Evolutionary conservation across 768 basidiomycete species (phyloP).

Genomic region (Pisolithus tinctorius): DNA sequence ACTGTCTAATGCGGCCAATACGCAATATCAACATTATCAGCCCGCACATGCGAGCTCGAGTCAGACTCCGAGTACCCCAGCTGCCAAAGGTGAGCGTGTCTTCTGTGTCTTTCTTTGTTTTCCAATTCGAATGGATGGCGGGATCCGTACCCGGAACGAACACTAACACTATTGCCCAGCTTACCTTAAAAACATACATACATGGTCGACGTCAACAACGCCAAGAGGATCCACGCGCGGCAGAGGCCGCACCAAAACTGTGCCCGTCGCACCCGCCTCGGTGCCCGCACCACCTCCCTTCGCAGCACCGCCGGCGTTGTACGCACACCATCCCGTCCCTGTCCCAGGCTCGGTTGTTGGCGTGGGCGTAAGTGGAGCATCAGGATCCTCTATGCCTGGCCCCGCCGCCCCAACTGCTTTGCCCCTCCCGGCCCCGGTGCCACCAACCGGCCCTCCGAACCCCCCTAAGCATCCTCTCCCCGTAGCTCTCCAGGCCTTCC

Average conservation of each 20-base stretch:
- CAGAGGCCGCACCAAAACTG: constrained; percentile 31
- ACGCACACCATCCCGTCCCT: constrained; percentile 28
- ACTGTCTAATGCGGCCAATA: constrained; percentile 33
- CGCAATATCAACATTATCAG: constrained; percentile 30
- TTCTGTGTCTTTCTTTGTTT: background rate
- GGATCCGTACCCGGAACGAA: too few species aligned
- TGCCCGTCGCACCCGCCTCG: constrained; percentile 32
- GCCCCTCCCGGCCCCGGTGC: constrained; percentile 6
- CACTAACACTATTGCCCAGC: constrained; percentile 23
- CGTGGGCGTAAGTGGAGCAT: too few species aligned
- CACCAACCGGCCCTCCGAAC: constrained; percentile 34
- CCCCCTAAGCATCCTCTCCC: constrained; percentile 54
- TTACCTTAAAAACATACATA: constrained; percentile 64
- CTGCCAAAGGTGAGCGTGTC: constrained; percentile 21
- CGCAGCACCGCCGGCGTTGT: constrained; percentile 5
- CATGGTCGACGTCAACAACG: constrained; percentile 58
- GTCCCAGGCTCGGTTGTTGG: constrained; percentile 20
- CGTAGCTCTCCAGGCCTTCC: constrained; percentile 59
- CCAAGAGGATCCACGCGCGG: constrained; percentile 35
- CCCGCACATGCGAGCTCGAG: constrained; percentile 9
- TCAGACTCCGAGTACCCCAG: constrained; percentile 10
- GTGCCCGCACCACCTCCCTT: background rate
- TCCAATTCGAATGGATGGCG: background rate
- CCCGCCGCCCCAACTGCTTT: constrained; percentile 25
- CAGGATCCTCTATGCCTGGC: constrained; percentile 10